These are phyloP conservation scores for Saccharomyces hybrid DNA, from an alignment of 1,139 yeast species.

Conservation along the genomic window DNA sequence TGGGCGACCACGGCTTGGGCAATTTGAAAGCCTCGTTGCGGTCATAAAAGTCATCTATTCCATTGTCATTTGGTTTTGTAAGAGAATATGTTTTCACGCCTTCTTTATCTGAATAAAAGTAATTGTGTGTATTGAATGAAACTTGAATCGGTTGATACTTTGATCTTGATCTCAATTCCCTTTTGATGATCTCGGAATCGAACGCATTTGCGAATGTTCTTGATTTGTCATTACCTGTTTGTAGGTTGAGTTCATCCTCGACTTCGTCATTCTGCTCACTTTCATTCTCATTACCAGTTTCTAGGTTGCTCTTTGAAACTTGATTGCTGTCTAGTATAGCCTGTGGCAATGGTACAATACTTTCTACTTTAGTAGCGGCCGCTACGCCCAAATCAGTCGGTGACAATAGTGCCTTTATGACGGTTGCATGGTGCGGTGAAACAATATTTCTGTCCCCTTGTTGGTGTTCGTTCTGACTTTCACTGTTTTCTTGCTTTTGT, in stretches of 20 bases:
- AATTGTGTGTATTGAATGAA: slow-evolving; percentile 16
- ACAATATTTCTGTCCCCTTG: background rate
- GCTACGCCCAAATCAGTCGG: slow-evolving; percentile 25
- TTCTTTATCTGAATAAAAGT: slow-evolving; percentile 8
- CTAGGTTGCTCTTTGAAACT: background rate
- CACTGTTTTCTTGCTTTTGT: background rate
- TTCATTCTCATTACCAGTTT: background rate
- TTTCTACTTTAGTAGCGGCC: slow-evolving; percentile 14
- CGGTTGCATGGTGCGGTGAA: slow-evolving; percentile 2
- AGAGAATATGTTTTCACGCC: background rate
- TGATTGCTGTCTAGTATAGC: background rate
- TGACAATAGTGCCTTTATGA: slow-evolving; percentile 18
- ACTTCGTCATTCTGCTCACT: background rate
- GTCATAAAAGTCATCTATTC: slow-evolving; percentile 1
- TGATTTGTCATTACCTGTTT: background rate
- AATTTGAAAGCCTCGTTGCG: slow-evolving; percentile 9
- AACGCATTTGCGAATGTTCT: background rate
- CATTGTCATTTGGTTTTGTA: background rate
- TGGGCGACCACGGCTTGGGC: slow-evolving; percentile 30
- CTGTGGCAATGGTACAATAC: background rate
- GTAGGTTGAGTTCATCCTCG: background rate
- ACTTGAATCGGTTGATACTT: slow-evolving; percentile 10
- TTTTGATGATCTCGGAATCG: slow-evolving; percentile 1
- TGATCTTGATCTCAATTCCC: slow-evolving; percentile 7
- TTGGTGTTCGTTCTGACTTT: background rate